These are phyloP conservation scores for Myxozyma neotropica DNA, from an alignment of 805 yeast species.

Conservation along the genomic window DNA sequence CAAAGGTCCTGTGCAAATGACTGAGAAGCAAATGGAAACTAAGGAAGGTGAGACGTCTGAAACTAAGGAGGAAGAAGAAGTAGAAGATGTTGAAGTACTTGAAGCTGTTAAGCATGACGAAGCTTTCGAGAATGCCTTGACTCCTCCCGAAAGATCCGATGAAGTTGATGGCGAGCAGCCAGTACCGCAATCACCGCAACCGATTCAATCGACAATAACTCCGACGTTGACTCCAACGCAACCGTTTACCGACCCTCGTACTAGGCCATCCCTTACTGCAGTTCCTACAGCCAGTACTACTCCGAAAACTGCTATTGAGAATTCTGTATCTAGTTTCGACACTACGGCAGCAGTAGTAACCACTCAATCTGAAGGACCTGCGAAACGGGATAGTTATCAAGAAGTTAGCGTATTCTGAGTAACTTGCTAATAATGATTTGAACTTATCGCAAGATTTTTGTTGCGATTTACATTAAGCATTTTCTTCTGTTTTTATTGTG, in stretches of 20 bases:
- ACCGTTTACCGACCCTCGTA: too few relatives aligned
- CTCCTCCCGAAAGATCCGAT: too few relatives aligned
- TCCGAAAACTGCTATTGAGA: neutral
- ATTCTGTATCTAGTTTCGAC: neutral
- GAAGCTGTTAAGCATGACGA: too few relatives aligned
- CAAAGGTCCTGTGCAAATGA: too few relatives aligned
- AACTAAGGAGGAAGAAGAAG: too few relatives aligned
- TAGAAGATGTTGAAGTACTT: too few relatives aligned
- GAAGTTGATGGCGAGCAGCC: neutral
- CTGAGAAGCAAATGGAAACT: too few relatives aligned
- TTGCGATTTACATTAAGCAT: neutral
- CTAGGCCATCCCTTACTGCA: too few relatives aligned
- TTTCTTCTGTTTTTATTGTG: neutral
- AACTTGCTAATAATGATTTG: neutral
- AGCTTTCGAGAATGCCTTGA: too few relatives aligned
- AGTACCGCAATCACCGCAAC: neutral
- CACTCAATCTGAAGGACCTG: neutral
- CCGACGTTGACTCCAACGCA: neutral
- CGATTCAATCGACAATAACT: neutral
- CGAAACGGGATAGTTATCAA: conserved; percentile 23
- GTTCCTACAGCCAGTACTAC: neutral
- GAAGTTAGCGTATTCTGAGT: conserved; percentile 24
- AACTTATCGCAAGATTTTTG: neutral
- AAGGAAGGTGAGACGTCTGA: too few relatives aligned
- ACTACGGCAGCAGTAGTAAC: neutral